A percentile compares a stretch with the other conserved stretches of the same genome.
Conservation (phyloP, 306 rosid species). For the Vicia faba region DNA sequence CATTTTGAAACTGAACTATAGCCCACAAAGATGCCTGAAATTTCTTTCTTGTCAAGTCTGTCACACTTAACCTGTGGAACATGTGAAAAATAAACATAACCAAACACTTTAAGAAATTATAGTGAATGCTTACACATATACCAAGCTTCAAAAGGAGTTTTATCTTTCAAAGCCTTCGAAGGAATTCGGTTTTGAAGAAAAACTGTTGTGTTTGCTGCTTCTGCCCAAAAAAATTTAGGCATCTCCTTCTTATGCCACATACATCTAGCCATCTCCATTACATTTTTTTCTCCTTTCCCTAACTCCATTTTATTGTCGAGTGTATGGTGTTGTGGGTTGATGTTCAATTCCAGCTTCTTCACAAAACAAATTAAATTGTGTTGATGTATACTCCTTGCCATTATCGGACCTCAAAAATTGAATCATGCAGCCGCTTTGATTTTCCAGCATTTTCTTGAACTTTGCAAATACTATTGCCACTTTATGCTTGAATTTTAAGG, state of each 20-base stretch:
- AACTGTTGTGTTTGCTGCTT: not conserved
- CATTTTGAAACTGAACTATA: no score
- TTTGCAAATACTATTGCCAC: not conserved
- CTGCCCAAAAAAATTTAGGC: not conserved
- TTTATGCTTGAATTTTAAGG: slow-evolving; percentile 3
- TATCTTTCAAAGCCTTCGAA: not conserved
- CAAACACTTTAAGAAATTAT: not conserved
- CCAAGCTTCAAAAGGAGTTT: not conserved
- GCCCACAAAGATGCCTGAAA: no score
- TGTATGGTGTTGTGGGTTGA: slow-evolving; percentile 2
- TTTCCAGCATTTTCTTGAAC: not conserved
- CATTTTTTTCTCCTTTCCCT: not conserved
- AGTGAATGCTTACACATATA: not conserved
- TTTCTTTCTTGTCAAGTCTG: no score
- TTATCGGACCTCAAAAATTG: not conserved
- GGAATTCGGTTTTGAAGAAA: not conserved
- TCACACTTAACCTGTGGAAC: not conserved
- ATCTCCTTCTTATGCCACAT: not conserved
- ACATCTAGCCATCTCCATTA: not conserved
- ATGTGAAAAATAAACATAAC: not conserved
- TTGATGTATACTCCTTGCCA: not conserved
- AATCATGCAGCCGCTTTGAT: no score
- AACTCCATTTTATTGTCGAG: slow-evolving; percentile 11
- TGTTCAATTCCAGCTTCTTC: not conserved
- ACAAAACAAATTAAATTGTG: slow-evolving; percentile 1